Percentiles rank a stretch among this genome's conserved stretches.
Evolutionary conservation across 2,329 filamentous ascomycete genomes (phyloP).

Genomic region (Aspergillus brasiliensis): DNA sequence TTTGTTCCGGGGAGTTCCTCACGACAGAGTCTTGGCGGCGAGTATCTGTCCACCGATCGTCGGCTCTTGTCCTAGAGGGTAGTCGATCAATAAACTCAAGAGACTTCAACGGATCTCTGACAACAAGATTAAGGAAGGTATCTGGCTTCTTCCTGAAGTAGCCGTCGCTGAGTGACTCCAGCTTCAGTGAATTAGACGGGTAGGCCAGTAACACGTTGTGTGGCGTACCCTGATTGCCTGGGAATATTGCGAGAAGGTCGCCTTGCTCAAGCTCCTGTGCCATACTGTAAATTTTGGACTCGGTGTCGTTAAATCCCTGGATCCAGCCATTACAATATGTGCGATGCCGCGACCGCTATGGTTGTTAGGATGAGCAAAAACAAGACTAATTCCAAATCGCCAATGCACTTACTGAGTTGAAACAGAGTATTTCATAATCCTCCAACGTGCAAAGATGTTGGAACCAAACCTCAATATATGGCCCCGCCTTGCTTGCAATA

Average conservation of each 20-base stretch:
- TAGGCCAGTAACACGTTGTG: constrained; percentile 33
- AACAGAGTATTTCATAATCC: constrained; percentile 31
- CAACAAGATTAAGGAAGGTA: constrained; percentile 25
- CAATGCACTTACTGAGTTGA: constrained; percentile 24
- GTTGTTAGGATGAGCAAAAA: not conserved
- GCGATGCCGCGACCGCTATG: constrained; percentile 10
- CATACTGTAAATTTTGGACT: constrained; percentile 27
- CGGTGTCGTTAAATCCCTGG: constrained; percentile 37
- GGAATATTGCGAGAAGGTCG: constrained; percentile 34
- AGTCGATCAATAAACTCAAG: constrained; percentile 10
- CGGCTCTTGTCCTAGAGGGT: not conserved
- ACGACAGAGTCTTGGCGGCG: not conserved
- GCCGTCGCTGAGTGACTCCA: constrained; percentile 26
- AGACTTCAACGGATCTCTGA: constrained; percentile 20
- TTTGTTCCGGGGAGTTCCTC: not conserved
- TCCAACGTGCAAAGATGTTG: constrained; percentile 32
- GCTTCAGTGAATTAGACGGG: constrained; percentile 26
- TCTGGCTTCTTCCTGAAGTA: not conserved
- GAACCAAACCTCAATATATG: constrained; percentile 35
- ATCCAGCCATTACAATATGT: constrained; percentile 35
- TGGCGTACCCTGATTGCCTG: constrained; percentile 1
- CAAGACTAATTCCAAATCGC: not conserved
- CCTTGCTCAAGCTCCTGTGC: constrained; percentile 29
- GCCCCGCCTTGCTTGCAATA: constrained; percentile 16
- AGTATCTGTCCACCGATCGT: not conserved